Base-by-base conservation (phyloP, 768 basidiomycete genomes). In the Russula foetens region DNA sequence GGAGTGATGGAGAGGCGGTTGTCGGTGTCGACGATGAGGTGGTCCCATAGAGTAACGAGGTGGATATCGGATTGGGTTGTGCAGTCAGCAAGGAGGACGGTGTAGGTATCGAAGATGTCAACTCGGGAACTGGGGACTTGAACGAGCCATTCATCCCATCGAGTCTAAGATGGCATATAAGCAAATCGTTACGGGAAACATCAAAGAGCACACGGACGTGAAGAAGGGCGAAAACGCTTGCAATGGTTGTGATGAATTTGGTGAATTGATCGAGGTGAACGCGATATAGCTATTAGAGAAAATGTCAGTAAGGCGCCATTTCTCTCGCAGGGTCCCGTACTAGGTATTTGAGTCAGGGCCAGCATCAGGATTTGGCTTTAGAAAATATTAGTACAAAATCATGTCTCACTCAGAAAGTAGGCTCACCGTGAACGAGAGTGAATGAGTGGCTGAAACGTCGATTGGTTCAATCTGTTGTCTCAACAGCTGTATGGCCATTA, bases 61-160 rank as follows among this genome's bases (percentile, higher is more conserved):
- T 59, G 19, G 54, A 53, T n/a, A 63, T 45, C 21, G 45, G 28
- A 29, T 53, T 49, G 7, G 26, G 54, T 2, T 52, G 57, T 46
- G 66, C 35, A 15, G 69, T 23, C 0, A 79, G 73, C 9, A 69
- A 31, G 4, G 68, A 64, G 12, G 78, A 70, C 12, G 81, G 74
- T 3, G 69, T 66, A 19, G 81, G 68, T 24, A 78, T 73, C 28
- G 74, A 49, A 23, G 78, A 74, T 46, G 79, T 82, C 33, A 81
- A 79, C 47, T 78, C 75, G 1, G 81, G 69, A 33, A 82, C 69
- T 19, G 83, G 80, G 1, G 74, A 70, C 26, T 73, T 68, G 67
- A 84, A 81, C 28, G 81, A 80, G 51, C 86, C 87, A 14, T 74
- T 75, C 86, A 88, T 86, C 41, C 75, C 75, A 39, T 74, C 70